Percentiles rank a stretch among this genome's conserved stretches.
Evolutionary conservation across 2,329 filamentous ascomycete species (phyloP).

Genomic region (Aspergillus glaucus): DNA sequence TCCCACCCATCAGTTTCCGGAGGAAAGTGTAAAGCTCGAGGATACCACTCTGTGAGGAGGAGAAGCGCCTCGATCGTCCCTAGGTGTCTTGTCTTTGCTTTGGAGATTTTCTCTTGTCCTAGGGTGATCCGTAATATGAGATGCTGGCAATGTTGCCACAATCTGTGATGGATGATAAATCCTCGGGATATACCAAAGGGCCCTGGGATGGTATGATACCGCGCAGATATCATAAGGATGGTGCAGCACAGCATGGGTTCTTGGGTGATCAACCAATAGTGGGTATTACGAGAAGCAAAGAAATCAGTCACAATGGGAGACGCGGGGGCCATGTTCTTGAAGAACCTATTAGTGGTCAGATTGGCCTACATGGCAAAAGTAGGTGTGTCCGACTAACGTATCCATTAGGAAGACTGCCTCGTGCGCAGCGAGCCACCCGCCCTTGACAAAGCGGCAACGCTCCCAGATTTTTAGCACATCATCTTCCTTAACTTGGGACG

Average conservation of each 20-base stretch:
- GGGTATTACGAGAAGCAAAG: constrained; percentile 45
- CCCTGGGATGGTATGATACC: constrained; percentile 42
- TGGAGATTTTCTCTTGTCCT: constrained; percentile 48
- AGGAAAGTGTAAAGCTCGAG: constrained; percentile 49
- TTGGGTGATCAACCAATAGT: constrained; percentile 43
- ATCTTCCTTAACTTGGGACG: constrained; percentile 33
- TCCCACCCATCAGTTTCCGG: constrained; percentile 52
- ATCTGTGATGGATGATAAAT: constrained; percentile 48
- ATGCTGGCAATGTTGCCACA: constrained; percentile 51
- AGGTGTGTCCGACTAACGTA: constrained; percentile 26
- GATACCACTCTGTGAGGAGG: constrained; percentile 52
- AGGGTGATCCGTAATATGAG: constrained; percentile 50
- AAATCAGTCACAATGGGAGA: constrained; percentile 48
- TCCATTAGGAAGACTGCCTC: constrained; percentile 51
- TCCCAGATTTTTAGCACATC: constrained; percentile 44
- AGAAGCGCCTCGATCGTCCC: constrained; percentile 50
- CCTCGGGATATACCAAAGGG: constrained; percentile 43
- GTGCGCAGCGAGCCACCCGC: constrained; percentile 51
- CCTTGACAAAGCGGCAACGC: constrained; percentile 47
- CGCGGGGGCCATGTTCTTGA: constrained; percentile 45
- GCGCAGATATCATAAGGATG: constrained; percentile 51
- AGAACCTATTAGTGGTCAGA: constrained; percentile 31
- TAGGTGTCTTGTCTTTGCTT: constrained; percentile 44
- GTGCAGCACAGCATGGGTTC: constrained; percentile 50
- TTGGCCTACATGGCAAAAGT: background rate